phyloP scores from a whole-genome alignment of 352 stramenopile species.

The Phytopythium aichiense region DNA sequence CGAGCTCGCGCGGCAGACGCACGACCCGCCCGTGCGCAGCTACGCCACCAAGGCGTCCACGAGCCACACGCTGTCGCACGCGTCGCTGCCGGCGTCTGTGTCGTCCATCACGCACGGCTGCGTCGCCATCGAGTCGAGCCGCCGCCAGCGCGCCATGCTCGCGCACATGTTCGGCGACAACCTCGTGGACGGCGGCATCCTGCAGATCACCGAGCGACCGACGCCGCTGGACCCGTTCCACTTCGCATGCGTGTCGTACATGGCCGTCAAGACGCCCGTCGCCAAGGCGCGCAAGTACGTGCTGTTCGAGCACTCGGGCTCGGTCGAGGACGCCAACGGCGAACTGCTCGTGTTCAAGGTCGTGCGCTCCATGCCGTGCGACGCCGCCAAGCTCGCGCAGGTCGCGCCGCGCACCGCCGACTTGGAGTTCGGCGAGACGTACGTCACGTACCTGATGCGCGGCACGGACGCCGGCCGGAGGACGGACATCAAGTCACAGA shows the following conservation, averaged over 20 bases:
- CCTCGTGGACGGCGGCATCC: constrained; percentile 37
- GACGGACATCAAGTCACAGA: not conserved
- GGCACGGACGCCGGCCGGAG: not conserved
- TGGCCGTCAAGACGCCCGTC: not conserved
- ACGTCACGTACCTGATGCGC: not conserved
- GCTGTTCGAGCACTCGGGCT: not conserved
- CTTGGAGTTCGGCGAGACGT: not conserved
- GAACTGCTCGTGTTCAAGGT: not conserved
- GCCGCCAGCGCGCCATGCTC: constrained; percentile 25
- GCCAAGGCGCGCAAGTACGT: not conserved
- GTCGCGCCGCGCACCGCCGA: not conserved
- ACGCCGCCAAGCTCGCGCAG: constrained; percentile 4
- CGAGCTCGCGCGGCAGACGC: constrained; percentile 27
- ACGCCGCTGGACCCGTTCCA: constrained; percentile 9
- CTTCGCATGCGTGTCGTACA: not conserved
- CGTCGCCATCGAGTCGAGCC: constrained; percentile 24
- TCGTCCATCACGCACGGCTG: constrained; percentile 32
- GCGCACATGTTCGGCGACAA: constrained; percentile 42
- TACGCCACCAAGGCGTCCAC: constrained; percentile 20
- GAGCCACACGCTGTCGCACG: constrained; percentile 30
- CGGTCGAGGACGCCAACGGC: not conserved
- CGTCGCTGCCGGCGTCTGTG: constrained; percentile 24
- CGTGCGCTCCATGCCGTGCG: constrained; percentile 11
- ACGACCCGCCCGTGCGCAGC: constrained; percentile 16
- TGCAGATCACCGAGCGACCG: constrained; percentile 1